Conservation (phyloP, 441 rosid species). For the Corymbia citriodora region DNA sequence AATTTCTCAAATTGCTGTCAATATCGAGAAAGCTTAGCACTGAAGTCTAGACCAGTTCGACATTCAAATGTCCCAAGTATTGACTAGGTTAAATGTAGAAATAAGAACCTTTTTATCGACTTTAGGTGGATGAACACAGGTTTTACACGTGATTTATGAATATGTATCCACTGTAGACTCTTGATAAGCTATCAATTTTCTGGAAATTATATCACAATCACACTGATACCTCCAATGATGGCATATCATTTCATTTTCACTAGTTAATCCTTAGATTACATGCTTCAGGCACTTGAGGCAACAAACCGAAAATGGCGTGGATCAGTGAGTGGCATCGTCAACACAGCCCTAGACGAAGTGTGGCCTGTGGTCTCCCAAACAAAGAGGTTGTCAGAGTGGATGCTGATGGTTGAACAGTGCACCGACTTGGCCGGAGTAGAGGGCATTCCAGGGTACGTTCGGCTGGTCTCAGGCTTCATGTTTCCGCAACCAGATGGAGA, state of each 20-base stretch:
- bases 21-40: background rate
- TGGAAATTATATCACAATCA: background rate
- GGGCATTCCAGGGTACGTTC: conserved; percentile 35
- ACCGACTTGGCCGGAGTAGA: conserved; percentile 35
- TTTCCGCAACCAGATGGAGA: conserved; percentile 49
- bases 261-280: background rate
- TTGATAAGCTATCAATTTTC: background rate
- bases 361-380: conserved; percentile 42
- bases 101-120: background rate
- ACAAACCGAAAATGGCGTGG: conserved; percentile 35
- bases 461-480: conserved; percentile 54
- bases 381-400: conserved; percentile 41
- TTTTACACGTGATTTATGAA: background rate
- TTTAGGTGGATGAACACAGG: background rate
- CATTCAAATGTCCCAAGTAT: background rate
- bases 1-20: background rate
- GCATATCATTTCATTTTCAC: background rate
- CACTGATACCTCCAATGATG: background rate
- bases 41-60: background rate
- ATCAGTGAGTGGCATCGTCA: conserved; percentile 36
- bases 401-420: conserved; percentile 54
- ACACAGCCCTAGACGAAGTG: conserved; percentile 34
- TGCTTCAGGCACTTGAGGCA: conserved; percentile 16
- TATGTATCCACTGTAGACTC: background rate
- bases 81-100: background rate